Base-by-base conservation (phyloP, 352 stramenopile genomes). In the Phytophthora boehmeriae region DNA sequence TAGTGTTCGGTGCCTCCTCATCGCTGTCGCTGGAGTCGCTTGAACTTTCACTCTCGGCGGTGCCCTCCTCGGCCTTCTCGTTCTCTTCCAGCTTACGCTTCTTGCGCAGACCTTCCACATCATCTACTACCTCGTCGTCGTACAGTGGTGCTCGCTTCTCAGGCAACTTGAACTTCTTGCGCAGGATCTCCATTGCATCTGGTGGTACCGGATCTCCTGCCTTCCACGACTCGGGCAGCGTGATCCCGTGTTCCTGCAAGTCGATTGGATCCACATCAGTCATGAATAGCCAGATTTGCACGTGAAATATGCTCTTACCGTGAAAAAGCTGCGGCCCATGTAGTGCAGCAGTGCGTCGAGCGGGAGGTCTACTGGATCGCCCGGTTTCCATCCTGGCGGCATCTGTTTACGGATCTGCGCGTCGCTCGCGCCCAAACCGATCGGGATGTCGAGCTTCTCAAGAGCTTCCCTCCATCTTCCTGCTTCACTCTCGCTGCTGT, bases 81-180 rank as follows among this genome's bases (percentile, higher is more conserved):
- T 74, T 66, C 8, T 74, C 75, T 2, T 87, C 80, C 10, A 90
- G 49, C 34, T 86, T 89, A 51, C 79, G 78, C 48, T 84, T 88
- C 64, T 92, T 92, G 59, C 76, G 75, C 36, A 89, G 59, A 52
- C 59, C 66, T 35, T 88, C 83, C 4, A 89, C 76, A 36, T 90
- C 76, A 47, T 90, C 80, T 32, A 90, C 81, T 8, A 90, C 75
- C 39, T 92, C 83, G 56, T 92, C 83, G 44, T 89, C 78, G 53
- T 92, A 92, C 46, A 92, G 52, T 6, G 82, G 65, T 11, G 68
- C 58, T 8, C 83, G 78, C 69, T 92, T 90, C 30, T 88, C 80
- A 1, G 83, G 79, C 20, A 92, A 35, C 52, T 90, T 90, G 55
- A 94, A 87, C 64, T 92, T 92, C 57, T 90, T 89, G 23, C 86